Evolutionary conservation across 1,139 yeast species (phyloP), one percentile per base, ranked within the genome.

Genomic region (Kodamaea derodonti): DNA sequence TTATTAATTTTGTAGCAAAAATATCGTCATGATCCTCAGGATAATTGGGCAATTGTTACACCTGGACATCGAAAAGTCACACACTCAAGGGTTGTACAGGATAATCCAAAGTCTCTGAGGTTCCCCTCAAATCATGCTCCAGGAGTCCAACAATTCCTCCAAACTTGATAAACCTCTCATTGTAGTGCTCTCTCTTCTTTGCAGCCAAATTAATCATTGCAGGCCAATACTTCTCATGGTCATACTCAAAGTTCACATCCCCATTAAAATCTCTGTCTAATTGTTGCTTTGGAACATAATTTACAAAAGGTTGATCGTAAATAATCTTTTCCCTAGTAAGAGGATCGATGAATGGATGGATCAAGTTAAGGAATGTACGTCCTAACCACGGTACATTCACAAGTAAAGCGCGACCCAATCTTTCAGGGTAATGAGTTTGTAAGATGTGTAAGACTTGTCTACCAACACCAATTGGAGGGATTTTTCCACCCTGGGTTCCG

Each of bases 371-470:
- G 54, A 92, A 92, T 3, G 95, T 80, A 76, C 94, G 82, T 2
- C 90, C 97, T 34, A 88, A 63, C 81, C 95, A 84, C 10, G 97
- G 97, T 43, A 92, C 86, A 56, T 92, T 90, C 29, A 95, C 86
- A 44, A 92, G 72, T 34, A 90, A 67, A 0, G 97, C 97, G 52
- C 80, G 80, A 17, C 98, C 98, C 45, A 92, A 70, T 50, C 97
- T 74, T 59, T 92, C 98, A 2, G 97, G 97, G 56, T 92, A 92
- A 57, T 92, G 97, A 14, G 95, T 88, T 62, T 92, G 97, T 48
- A 90, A 68, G 48, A 88, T 86, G 55, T 81, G 84, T 42, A 90
- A 66, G 27, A 88, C 95, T 56, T 86, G 94, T 43, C 86, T 78
- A 16, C 88, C 87, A 14, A 75, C 82, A 26, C 84, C 75, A 24